Evolutionary conservation across 768 basidiomycete genomes (phyloP).

Genomic region (Suillus alpinus): DNA sequence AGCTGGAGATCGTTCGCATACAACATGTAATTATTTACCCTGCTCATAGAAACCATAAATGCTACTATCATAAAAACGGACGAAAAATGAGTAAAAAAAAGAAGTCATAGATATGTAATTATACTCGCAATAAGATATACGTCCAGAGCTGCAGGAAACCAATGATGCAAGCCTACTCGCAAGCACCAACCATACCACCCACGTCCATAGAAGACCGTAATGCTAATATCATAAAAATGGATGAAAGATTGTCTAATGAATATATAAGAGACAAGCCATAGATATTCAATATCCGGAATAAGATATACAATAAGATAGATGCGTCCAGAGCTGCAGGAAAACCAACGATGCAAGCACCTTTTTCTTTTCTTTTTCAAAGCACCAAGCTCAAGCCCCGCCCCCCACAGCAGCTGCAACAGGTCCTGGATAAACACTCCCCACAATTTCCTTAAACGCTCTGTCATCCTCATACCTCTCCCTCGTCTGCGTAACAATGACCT

Average conservation of each 20-base stretch:
- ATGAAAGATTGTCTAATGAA: not conserved
- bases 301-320: not conserved
- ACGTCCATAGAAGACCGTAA: not conserved
- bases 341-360: not conserved
- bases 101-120: too few relatives aligned
- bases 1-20: not conserved
- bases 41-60: not conserved
- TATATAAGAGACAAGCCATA: not conserved
- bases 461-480: constrained; percentile 35
- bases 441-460: constrained; percentile 29
- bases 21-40: not conserved
- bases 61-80: not conserved
- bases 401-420: constrained; percentile 12
- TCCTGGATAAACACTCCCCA: constrained; percentile 27
- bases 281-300: not conserved
- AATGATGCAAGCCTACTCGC: too few relatives aligned
- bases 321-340: not conserved
- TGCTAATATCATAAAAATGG: not conserved
- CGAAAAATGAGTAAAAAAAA: not conserved
- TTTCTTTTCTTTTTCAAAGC: too few relatives aligned
- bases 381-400: not conserved
- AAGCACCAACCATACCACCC: too few relatives aligned
- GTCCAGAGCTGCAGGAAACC: too few relatives aligned
- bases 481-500: constrained; percentile 34
- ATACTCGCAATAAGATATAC: too few relatives aligned